Evolutionary conservation across 371 early-diverging fungal species (phyloP), one percentile per base, ranked within the genome.

Genomic region (Syncephalis fuscata): DNA sequence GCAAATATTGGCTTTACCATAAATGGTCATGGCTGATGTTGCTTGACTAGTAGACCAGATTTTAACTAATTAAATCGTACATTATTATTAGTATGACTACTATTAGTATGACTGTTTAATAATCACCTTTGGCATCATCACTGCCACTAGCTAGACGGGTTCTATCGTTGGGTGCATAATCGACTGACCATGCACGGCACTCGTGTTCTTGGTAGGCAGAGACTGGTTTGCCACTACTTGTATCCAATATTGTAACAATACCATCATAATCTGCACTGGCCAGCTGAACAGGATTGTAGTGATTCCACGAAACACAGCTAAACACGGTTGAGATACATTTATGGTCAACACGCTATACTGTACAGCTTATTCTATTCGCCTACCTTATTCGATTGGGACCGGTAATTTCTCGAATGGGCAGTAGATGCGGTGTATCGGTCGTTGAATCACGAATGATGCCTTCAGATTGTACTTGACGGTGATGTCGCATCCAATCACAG

Each of bases 211-310:
- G 74, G 60, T 82, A 82, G 9, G 62, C 59, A 25, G 59, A 53
- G 1, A 77, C 64, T 32, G 73, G 61, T 17, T 57, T 55, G 5
- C 88, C 88, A 14, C 70, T 71, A 11, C 64, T 60, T 0, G 76
- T 63, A 58, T 94, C 92, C 88, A 88, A 91, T 5, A 94, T 54
- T 20, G 80, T 73, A 8, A 94, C 80, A 0, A 76, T 60, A 0
- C 92, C 92, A 49, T 89, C 88, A 55, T 91, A 92, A 58, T 94
- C 94, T 0, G 89, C 78, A 25, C 84, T 80, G 20, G 76, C 76
- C 14, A 94, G 61, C 48, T 84, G 79, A 2, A 75, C 62, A 63
- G 89, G 85, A 48, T 82, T 68, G 52, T 82, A 84, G 2, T 80
- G 68, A 61, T 83, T 90, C 78, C 82, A 94, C n/a, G 84, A 76